Base-by-base conservation (phyloP, 2,329 filamentous ascomycete genomes). In the Ophiosphaerella herpotricha region DNA sequence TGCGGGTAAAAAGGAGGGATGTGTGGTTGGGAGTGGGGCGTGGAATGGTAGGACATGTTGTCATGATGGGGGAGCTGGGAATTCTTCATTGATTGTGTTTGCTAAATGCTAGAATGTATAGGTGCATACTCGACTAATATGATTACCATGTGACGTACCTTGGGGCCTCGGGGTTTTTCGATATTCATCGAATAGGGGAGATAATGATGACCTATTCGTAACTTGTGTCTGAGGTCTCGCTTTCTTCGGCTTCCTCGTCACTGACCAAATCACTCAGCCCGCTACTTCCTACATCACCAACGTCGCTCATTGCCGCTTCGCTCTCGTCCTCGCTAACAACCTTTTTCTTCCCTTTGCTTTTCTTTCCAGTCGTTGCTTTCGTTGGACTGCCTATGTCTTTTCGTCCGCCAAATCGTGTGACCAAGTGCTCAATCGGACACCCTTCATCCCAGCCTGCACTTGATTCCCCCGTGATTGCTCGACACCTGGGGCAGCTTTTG, bases 381-480 rank as follows among this genome's bases (percentile, higher is more conserved):
- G 24, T 43, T 5, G 61, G 62, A 44, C 54, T 63, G 2, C 39
- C 43, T 13, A 9, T 44, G 18, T 70, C 77, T 61, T 83, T 83
- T 59, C 80, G 80, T 50, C 75, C 78, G 7, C 82, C 84, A n/a
- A 76, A 80, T 44, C 83, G 74, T 47, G 73, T 80, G 4, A 86
- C 82, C 32, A 87, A 67, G 64, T 86, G 82, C 43, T 87, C 85
- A 64, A 88, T 85, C 7, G 81, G 79, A 72, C 85, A 88, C 0
- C 81, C 81, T 13, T 84, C 75, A 3, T 84, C 77, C 86, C 88
- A 90, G 0, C 80, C 82, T 23, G 80, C 79, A 42, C 81, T 86
- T 1, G 80, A 80, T 55, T 82, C 76, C 0, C 82, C 81, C 0
- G 86, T 90, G 1, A 79, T 79, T 0, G 84, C 85, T 38, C 81